Base-by-base conservation (phyloP, 257 asterid species). In the Ocimum tenuiflorum region DNA sequence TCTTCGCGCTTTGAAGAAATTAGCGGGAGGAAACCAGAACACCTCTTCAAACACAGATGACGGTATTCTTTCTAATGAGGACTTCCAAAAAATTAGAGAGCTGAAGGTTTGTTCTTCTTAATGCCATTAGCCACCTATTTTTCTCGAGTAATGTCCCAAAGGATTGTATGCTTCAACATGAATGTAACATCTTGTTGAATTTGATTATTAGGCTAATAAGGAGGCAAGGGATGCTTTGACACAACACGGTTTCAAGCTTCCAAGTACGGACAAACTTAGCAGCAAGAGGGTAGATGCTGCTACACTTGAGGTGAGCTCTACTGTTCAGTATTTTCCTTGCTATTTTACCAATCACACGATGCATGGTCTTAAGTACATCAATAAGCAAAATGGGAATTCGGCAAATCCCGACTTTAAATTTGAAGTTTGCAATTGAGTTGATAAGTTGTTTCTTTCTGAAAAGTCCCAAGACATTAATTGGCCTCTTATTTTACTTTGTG, bases 11-110 rank as follows among this genome's bases (percentile, higher is more conserved):
- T 69, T 92, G 79, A 92, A 89, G 86, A 89, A 78, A 73, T 68
- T 91, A 62, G 95, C 95, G 1, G 95, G 72, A 64, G 71, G 77
- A 38, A 78, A 63, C 20, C 72, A 47, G 49, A 39, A 69, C 50
- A 71, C 41, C 56, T 12, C 86, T n/a, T 65, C 75, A 8, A 76
- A 77, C 57, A 27, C 75, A 46, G 48, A 72, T 31, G 97, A 89
- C 63, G 97, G 95, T 24, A 84, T 92, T 75, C 91, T 89, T 45
- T 94, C 97, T 27, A 90, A 90, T 13, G 96, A 94, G 83, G 97
- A 88, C 79, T 94, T 90, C 87, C 87, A 77, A 80, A 78, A 85
- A 78, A 88, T 94, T 73, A 90, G 74, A 83, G 94, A 88, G 79
- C 85, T 84, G 45, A 81, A 81, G 97, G 99, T 92, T 63, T 71